These are phyloP conservation scores for Hericium erinaceus DNA, from an alignment of 768 basidiomycete species.

Conservation along the genomic window DNA sequence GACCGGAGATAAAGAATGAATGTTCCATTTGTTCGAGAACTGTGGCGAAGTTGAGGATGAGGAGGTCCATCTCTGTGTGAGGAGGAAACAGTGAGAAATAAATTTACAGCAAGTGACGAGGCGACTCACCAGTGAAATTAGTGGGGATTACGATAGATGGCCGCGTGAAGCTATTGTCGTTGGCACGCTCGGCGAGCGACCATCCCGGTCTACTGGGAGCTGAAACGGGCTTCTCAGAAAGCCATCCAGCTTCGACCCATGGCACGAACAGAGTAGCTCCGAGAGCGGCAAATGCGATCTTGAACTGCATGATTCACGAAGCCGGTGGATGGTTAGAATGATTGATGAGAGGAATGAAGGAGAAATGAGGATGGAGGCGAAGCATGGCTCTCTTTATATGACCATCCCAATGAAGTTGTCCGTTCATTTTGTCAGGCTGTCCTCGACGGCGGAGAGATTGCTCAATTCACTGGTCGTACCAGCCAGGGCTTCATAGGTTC, in stretches of 20 bases:
- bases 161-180: background rate
- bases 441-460: background rate
- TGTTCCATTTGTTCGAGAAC: background rate
- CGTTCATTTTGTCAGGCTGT: background rate
- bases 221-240: background rate
- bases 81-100: background rate
- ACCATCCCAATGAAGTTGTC: background rate
- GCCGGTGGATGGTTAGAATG: background rate
- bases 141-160: background rate
- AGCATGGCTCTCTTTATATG: background rate
- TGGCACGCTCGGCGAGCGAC: background rate
- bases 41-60: background rate
- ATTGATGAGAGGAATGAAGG: background rate
- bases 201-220: background rate
- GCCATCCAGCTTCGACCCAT: background rate
- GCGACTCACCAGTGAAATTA: background rate
- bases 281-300: background rate
- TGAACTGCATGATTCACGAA: background rate
- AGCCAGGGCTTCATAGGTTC: too few species aligned
- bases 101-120: background rate
- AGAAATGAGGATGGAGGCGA: background rate
- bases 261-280: background rate
- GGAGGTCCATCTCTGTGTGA: background rate
- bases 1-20: background rate
- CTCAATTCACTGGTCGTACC: too few species aligned